Evolutionary conservation across 495 filamentous ascomycete species (phyloP).

Genomic region (Terfezia claveryi): DNA sequence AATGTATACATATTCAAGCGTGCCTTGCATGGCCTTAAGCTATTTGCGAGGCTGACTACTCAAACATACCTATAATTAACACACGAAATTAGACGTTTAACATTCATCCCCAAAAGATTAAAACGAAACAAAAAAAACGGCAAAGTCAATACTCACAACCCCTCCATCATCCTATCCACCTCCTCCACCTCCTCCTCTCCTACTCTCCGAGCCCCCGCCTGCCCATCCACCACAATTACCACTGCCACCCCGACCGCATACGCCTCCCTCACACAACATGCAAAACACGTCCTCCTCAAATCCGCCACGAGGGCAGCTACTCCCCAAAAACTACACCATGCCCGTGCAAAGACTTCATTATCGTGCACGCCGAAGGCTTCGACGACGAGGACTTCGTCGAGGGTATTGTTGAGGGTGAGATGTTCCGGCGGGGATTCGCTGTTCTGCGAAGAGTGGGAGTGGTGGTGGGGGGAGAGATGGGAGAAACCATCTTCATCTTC

Average conservation of each 20-base stretch:
- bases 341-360: constrained; percentile 50
- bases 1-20: no score
- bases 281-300: constrained; percentile 43
- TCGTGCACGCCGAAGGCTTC: constrained; percentile 47
- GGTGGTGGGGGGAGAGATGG: background rate
- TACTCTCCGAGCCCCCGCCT: constrained; percentile 4
- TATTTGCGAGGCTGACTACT: no score
- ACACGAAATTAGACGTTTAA: no score
- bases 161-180: constrained; percentile 20
- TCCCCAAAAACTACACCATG: constrained; percentile 52
- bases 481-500: background rate
- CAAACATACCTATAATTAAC: no score
- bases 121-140: background rate
- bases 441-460: background rate
- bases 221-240: constrained; percentile 39
- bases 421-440: background rate
- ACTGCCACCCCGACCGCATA: constrained; percentile 48
- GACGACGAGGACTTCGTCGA: constrained; percentile 42
- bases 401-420: constrained; percentile 13
- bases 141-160: constrained; percentile 5
- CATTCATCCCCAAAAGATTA: background rate
- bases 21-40: no score
- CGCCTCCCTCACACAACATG: constrained; percentile 47
- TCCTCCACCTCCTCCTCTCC: constrained; percentile 22
- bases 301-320: constrained; percentile 43